These are phyloP conservation scores for Arthroderma sp. DNA, from an alignment of 2,329 filamentous ascomycete genomes.

Conservation along the genomic window DNA sequence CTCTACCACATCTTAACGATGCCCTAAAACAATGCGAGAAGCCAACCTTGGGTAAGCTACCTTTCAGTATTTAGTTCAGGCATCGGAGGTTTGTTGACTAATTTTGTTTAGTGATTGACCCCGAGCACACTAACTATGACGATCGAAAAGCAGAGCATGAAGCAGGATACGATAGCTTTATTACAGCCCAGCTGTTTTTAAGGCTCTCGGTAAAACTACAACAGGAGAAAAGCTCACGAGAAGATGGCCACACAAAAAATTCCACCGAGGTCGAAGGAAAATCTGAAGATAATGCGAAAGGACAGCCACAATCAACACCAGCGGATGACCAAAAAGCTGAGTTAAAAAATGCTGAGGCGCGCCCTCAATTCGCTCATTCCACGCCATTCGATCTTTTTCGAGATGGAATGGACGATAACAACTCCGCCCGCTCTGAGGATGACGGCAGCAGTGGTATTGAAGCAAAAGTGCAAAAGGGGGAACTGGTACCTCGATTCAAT, in stretches of 20 bases:
- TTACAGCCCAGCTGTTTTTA: slow-evolving; percentile 47
- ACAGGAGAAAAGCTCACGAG: slow-evolving; percentile 15
- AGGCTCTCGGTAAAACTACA: slow-evolving; percentile 42
- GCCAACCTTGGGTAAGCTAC: slow-evolving; percentile 21
- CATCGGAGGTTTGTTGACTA: background rate
- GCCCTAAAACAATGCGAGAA: slow-evolving; percentile 15
- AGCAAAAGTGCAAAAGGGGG: slow-evolving; percentile 20
- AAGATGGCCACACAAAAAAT: background rate
- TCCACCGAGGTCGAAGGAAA: too few species aligned
- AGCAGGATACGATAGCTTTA: slow-evolving; percentile 50
- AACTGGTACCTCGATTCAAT: slow-evolving; percentile 40
- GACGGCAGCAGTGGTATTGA: slow-evolving; percentile 1
- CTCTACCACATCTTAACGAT: slow-evolving; percentile 3
- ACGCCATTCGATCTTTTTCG: slow-evolving; percentile 19
- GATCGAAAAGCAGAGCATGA: slow-evolving; percentile 34
- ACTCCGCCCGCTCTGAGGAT: background rate
- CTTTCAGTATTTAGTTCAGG: background rate
- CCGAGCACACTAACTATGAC: slow-evolving; percentile 20
- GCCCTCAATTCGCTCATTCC: slow-evolving; percentile 16
- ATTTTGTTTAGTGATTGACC: slow-evolving; percentile 17
- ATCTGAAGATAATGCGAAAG: background rate
- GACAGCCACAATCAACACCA: too few species aligned
- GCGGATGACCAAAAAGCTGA: too few species aligned
- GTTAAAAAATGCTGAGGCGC: too few species aligned
- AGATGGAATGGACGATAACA: slow-evolving; percentile 12